Base-by-base conservation (phyloP, 179 eudicot species). In the Camellia oleifera region DNA sequence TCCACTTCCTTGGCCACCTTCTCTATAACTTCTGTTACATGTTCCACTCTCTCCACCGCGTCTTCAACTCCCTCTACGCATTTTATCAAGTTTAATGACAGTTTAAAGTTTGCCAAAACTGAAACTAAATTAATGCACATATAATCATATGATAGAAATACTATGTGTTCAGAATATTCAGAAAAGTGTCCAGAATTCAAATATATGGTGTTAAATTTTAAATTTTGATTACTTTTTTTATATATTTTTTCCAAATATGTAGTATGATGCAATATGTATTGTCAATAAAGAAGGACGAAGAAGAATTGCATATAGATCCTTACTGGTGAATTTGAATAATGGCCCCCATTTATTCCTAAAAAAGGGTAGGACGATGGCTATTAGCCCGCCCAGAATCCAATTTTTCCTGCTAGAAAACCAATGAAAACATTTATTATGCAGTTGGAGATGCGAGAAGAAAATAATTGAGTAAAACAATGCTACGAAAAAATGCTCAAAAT, bases 351-450 rank as follows among this genome's bases (percentile, higher is more conserved):
- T 92, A 81, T 61, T 70, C 72, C 73, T 82, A 46, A 78, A 69
- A 53, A 87, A 85, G 10, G 97, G 92, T 67, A 90, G 56, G 62
- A 83, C 32, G 18, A 88, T 10, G 20, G 91, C 48, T 26, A 89
- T 20, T 4, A 86, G 10, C n/a, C 80, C 69, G 68, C 91, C 94
- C n/a, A 86, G 54, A n/a, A 90, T 75, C 92, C 92, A 90, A 0
- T 79, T 71, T 78, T 82, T 90, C 88, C 92, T 88, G 89, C 75
- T 83, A 57, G 45, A 73, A 2, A 17, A 26, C n/a, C 5, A 4
- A 48, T 1, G 14, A 32, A 56, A 44, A 53, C 32, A 23, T 13
- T 5, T 4, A 40, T 53, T 13, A 68, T 42, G 44, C 12, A 18
- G 44, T 52, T 52, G n/a, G 60, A 52, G 42, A 70, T 54, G 32